These are phyloP conservation scores for Maudiozyma turicensis DNA, from an alignment of 805 yeast genomes.

Conservation along the genomic window DNA sequence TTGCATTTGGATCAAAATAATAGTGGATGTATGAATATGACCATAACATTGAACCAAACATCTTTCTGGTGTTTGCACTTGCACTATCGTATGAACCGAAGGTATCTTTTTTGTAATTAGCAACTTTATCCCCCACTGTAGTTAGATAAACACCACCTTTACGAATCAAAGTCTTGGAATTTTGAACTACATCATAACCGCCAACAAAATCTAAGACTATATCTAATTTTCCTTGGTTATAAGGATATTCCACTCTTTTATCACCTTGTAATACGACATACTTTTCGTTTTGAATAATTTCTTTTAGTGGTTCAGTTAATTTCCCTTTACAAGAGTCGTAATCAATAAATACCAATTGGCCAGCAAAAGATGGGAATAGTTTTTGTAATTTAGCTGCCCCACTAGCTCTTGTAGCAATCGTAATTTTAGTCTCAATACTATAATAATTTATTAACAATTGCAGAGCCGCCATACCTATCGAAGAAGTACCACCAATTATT, in stretches of 20 bases:
- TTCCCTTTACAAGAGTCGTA: conserved; percentile 28
- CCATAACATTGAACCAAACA: conserved; percentile 30
- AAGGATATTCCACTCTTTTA: conserved; percentile 19
- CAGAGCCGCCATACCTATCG: conserved; percentile 56
- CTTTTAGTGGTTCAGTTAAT: conserved; percentile 23
- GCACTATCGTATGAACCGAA: conserved; percentile 31
- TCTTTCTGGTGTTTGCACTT: conserved; percentile 29
- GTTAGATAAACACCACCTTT: conserved; percentile 46
- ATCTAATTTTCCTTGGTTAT: conserved; percentile 44
- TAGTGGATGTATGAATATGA: conserved; percentile 31
- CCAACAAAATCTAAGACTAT: conserved; percentile 66
- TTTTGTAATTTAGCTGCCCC: conserved; percentile 36
- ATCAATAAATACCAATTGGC: conserved; percentile 31
- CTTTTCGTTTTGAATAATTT: conserved; percentile 23
- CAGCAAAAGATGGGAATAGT: conserved; percentile 32
- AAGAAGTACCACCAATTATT: conserved; percentile 68
- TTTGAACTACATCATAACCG: conserved; percentile 42
- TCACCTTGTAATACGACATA: conserved; percentile 28
- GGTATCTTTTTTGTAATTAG: conserved; percentile 31
- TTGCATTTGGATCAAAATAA: conserved; percentile 27
- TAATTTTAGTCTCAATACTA: conserved; percentile 41
- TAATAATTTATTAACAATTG: conserved; percentile 48
- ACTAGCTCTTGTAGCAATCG: conserved; percentile 46
- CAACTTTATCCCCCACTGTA: conserved; percentile 52
- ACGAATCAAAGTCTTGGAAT: conserved; percentile 36